Evolutionary conservation across 1,139 yeast species (phyloP), one percentile per base, ranked within the genome.

Genomic region (Trichomonascaceae sp.): DNA sequence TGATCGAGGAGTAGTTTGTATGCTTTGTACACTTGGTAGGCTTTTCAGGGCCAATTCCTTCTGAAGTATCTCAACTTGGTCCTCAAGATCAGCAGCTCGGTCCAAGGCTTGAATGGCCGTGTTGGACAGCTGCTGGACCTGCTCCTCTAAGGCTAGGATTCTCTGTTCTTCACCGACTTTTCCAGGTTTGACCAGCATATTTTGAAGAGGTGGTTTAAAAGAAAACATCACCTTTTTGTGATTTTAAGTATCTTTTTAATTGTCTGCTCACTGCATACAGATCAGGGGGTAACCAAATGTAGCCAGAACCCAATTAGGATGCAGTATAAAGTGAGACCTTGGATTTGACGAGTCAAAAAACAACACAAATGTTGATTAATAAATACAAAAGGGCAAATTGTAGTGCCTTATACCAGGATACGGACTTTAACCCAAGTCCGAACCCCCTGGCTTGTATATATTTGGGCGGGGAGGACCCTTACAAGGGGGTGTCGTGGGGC

Each of bases 71-170:
- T 54, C 59, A 3, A 67, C 59, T 51, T 66, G 66, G 8, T 55
- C 53, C 51, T 68, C 72, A 13, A 69, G 62, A 38, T 58, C 60
- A 15, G 66, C 60, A 1, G 70, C 71, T 24, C 69, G 53, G 56
- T 68, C 72, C 19, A 68, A 66, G 18, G 72, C 72, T 15, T 63
- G 61, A 1, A 71, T 67, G 1, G 71, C 71, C 0, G 70, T 67
- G 48, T 58, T 58, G 1, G 71, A 64, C 50, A 68, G 59, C 20
- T 61, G 57, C 50, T 62, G 57, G 18, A 68, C 61, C 58, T 68
- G 72, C 18, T 60, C 61, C 50, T 68, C 72, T 2, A 68, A 61
- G 22, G 66, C 68, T 45, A 61, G 61, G 1, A 69, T 65, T 49
- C 71, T 61, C 47, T 61, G 58, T 53, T 58, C 57, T 41, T 65